Evolutionary conservation across 2,329 filamentous ascomycete genomes (phyloP).

Genomic region (Cordyceps pruinosa): DNA sequence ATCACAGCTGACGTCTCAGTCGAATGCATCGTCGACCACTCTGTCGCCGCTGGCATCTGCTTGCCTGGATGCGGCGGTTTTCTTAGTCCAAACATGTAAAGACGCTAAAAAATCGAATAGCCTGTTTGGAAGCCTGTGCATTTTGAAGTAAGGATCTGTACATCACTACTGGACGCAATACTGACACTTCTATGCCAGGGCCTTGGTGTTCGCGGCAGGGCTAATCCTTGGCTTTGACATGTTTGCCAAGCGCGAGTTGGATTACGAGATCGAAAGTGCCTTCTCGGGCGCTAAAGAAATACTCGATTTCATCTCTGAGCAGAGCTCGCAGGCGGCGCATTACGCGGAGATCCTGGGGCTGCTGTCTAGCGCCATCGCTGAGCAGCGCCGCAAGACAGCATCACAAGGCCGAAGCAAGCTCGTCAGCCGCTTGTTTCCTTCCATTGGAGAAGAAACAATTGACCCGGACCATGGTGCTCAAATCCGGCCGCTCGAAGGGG

Average conservation of each 20-base stretch:
- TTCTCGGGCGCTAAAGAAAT: slow-evolving; percentile 45
- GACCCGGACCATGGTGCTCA: neutral
- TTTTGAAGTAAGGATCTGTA: slow-evolving; percentile 43
- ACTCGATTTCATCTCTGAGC: slow-evolving; percentile 38
- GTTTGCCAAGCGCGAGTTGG: slow-evolving; percentile 41
- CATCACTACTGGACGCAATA: neutral
- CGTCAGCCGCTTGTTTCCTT: slow-evolving; percentile 22
- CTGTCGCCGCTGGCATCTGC: slow-evolving; percentile 39
- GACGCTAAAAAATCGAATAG: slow-evolving; percentile 38
- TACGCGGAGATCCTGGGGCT: slow-evolving; percentile 49
- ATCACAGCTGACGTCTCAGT: slow-evolving; percentile 36
- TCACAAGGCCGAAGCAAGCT: slow-evolving; percentile 21
- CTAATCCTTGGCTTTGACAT: slow-evolving; percentile 50
- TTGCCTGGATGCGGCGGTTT: slow-evolving; percentile 49
- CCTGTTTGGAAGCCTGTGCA: slow-evolving; percentile 49
- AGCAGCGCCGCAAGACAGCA: slow-evolving; percentile 27
- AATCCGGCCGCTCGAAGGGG: neutral
- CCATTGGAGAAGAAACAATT: neutral
- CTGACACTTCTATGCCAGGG: slow-evolving; percentile 27
- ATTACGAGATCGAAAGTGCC: slow-evolving; percentile 39
- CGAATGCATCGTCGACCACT: slow-evolving; percentile 21
- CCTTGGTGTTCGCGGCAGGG: slow-evolving; percentile 49
- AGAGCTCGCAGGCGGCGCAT: slow-evolving; percentile 50
- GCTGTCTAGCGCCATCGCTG: slow-evolving; percentile 37
- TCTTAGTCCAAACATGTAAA: slow-evolving; percentile 46